Evolutionary conservation across 208 protist genomes (phyloP).

Genomic region (Trypanosoma cruzi): DNA sequence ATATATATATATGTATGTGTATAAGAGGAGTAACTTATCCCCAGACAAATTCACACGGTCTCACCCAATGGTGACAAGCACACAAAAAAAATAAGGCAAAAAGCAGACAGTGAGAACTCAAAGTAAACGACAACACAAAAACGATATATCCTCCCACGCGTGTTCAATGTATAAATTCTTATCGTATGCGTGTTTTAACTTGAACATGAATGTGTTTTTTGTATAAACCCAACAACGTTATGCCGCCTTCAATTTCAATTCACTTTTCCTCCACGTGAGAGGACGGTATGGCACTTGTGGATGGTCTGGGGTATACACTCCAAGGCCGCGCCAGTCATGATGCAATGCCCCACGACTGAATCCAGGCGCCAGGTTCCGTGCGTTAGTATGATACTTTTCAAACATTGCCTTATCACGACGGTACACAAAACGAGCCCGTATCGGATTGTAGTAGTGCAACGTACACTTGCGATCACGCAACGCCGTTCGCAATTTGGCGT

Average conservation of each 20-base stretch:
- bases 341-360: constrained; percentile 78
- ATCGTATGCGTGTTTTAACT: background rate
- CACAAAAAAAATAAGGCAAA: constrained; percentile 12
- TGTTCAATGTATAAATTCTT: background rate
- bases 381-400: constrained; percentile 84
- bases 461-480: constrained; percentile 62
- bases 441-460: constrained; percentile 66
- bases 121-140: constrained; percentile 7
- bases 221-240: background rate
- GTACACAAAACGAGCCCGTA: constrained; percentile 78
- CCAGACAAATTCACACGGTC: background rate
- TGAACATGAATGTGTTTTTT: background rate
- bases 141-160: background rate
- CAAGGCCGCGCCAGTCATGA: constrained; percentile 80
- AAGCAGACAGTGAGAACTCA: background rate
- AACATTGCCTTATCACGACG: constrained; percentile 87
- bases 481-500: constrained; percentile 37
- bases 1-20: constrained; percentile 17
- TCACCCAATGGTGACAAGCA: background rate
- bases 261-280: background rate
- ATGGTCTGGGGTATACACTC: constrained; percentile 88
- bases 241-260: background rate
- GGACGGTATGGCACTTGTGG: constrained; percentile 73
- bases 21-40: background rate
- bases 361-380: constrained; percentile 77